A percentile compares a stretch with the other conserved stretches of the same genome.
Conservation (phyloP, 2,329 filamentous ascomycete species). For the Bipolaris zeicola region DNA sequence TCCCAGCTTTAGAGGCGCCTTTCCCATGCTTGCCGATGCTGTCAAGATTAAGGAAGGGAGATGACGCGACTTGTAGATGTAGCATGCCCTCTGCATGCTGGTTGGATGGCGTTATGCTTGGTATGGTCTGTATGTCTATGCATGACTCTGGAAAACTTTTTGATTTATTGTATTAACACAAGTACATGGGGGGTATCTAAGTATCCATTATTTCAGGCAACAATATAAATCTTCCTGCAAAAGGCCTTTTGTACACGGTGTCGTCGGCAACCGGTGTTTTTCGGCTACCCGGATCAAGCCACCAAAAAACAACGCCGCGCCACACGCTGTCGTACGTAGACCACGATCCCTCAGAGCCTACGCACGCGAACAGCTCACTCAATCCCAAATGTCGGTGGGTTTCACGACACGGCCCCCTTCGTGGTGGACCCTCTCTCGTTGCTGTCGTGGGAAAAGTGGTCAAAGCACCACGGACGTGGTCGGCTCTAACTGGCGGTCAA, state of each 20-base stretch:
- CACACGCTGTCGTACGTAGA: too few species aligned
- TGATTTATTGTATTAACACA: conserved; percentile 12
- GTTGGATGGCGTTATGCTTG: conserved; percentile 5
- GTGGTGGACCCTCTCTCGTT: too few species aligned
- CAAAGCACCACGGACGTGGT: background rate
- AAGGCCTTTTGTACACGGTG: background rate
- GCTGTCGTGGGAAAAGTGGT: conserved; percentile 1
- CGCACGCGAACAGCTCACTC: background rate
- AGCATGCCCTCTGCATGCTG: conserved; percentile 1
- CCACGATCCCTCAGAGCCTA: too few species aligned
- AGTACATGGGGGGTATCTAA: background rate
- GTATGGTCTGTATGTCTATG: conserved; percentile 7
- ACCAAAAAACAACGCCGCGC: background rate
- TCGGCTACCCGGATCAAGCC: background rate
- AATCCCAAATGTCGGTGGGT: background rate
- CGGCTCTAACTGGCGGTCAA: conserved; percentile 1
- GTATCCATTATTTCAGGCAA: conserved; percentile 3
- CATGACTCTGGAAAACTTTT: background rate
- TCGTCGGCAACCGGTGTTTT: background rate
- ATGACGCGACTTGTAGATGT: conserved; percentile 22
- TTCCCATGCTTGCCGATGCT: conserved; percentile 59
- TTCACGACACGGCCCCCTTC: background rate
- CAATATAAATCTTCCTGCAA: background rate
- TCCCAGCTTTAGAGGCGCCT: conserved; percentile 67
- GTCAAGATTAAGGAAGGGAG: conserved; percentile 43